phyloP scores from a whole-genome alignment of 1,284 basidiomycete genomes.

The Fomitopsis pinicola region DNA sequence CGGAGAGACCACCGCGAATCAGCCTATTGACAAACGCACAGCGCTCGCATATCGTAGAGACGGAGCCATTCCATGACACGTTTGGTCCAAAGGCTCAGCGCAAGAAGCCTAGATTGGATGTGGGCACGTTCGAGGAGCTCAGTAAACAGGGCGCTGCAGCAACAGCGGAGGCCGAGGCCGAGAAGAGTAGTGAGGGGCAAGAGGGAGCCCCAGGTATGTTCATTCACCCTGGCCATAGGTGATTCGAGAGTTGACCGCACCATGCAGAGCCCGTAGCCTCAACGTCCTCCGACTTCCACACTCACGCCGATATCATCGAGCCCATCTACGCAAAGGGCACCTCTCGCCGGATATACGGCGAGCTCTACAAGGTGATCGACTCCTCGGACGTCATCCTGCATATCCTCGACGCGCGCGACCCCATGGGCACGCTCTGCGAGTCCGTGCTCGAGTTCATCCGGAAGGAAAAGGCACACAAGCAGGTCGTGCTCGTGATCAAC shows the following conservation, averaged over 20 bases:
- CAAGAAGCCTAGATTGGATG: conserved; percentile 81
- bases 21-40: conserved; percentile 24
- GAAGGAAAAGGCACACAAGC: conserved; percentile 98
- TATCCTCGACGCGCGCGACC: conserved; percentile 94
- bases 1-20: neutral
- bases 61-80: conserved; percentile 88
- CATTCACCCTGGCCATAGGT: neutral
- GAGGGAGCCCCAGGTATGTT: conserved; percentile 40
- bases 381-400: conserved; percentile 97
- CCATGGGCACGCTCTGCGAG: conserved; percentile 94
- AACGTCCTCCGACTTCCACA: conserved; percentile 40
- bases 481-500: conserved; percentile 95
- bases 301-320: conserved; percentile 75
- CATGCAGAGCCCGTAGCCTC: conserved; percentile 33
- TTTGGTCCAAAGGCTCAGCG: conserved; percentile 94
- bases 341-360: conserved; percentile 93
- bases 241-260: neutral
- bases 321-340: conserved; percentile 93
- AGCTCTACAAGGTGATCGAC: conserved; percentile 99
- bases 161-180: conserved; percentile 36
- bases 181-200: conserved; percentile 32
- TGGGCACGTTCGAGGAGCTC: conserved; percentile 85
- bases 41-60: conserved; percentile 90
- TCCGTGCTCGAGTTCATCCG: conserved; percentile 91
- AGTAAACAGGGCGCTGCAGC: conserved; percentile 58